Evolutionary conservation across 75 land plant species (phyloP).

Genomic region (Pseudotsuga menziesii): DNA sequence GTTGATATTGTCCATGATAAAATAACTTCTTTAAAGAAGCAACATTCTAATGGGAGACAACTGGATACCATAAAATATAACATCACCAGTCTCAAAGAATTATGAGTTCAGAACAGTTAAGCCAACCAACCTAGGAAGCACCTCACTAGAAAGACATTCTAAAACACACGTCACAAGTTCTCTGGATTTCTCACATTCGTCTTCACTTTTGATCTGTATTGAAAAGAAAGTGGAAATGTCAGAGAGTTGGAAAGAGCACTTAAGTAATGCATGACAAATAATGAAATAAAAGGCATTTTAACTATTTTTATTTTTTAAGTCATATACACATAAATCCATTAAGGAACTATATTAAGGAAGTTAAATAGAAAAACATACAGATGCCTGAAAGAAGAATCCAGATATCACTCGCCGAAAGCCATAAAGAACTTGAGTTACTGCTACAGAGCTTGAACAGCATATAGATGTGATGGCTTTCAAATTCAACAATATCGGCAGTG

Average conservation of each 20-base stretch:
- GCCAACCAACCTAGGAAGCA: conserved; percentile 47
- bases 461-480: not conserved
- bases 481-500: too few species aligned
- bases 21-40: not conserved
- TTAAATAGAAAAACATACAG: not conserved
- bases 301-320: not conserved
- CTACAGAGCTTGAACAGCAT: not conserved
- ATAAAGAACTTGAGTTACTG: not conserved
- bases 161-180: conserved; percentile 22
- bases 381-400: not conserved
- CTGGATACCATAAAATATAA: not conserved
- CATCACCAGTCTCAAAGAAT: not conserved
- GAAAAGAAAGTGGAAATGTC: not conserved
- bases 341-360: not conserved
- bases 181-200: conserved; percentile 12
- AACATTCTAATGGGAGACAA: not conserved
- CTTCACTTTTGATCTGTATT: conserved; percentile 11
- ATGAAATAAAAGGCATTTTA: not conserved
- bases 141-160: conserved; percentile 31
- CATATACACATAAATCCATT: not conserved
- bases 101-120: not conserved
- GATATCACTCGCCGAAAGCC: conserved; percentile 2
- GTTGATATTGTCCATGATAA: not conserved
- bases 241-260: not conserved
- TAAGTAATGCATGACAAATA: not conserved